Base-by-base conservation (phyloP, 768 basidiomycete genomes). In the Naganishia onofrii region DNA sequence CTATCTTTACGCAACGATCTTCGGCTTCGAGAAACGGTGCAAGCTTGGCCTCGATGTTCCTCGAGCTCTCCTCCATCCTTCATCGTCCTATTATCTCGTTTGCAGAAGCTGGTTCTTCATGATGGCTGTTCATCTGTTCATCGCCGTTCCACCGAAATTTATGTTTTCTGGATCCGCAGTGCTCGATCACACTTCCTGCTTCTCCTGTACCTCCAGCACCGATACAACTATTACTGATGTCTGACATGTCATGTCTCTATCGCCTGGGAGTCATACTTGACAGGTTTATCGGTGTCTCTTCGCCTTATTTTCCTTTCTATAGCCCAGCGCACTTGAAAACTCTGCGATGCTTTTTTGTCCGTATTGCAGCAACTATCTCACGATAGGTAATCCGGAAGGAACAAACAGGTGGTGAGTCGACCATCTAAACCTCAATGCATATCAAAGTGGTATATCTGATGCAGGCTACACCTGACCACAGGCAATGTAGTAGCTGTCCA, bases 401-500 rank as follows among this genome's bases (percentile, higher is more conserved):
- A 73, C 72, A 15, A 72, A 80, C 54, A 71, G 75, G 65, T 80
- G 79, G 79, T 79, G 60, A 70, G 79, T 74, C 12, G 17, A 10
- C 32, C 10, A 26, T 17, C 44, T 21, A 2, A n/a, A n/a, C 23
- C 28, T 53, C n/a, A n/a, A 38, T 26, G 32, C 38, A 19, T 51
- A 17, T 10, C 9, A 42, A 53, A 26, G 3, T 34, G 15, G 1
- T 23, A 7, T 64, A 19, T 21, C 58, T 46, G 31, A 36, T 2
- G 15, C n/a, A 28, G 21, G 0, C 19, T n/a, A 17, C n/a, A 34
- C 0, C 7, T 12, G 36, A 57, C 70, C 79, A 90, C 83, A 93
- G 92, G 90, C 88, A 89, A 0, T 97, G 93, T 78, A 90, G 91
- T 74, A 88, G 90, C 0, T 98, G 96, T 78, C 89, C 96, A 3